Conservation (phyloP, 2,329 filamentous ascomycete species). For the Nothopassalora personata region DNA sequence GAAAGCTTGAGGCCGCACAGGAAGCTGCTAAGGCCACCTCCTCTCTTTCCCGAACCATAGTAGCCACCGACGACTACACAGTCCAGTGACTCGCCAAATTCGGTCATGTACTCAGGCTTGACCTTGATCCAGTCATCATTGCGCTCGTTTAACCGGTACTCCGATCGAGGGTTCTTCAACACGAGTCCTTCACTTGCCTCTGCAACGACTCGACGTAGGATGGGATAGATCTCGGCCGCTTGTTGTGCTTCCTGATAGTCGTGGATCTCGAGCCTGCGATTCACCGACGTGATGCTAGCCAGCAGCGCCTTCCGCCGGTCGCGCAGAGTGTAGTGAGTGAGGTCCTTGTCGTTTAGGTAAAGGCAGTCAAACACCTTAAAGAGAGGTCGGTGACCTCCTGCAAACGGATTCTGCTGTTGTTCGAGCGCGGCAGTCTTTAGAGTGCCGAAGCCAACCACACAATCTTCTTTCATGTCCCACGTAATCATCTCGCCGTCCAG, state of each 20-base stretch:
- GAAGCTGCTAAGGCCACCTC: conserved; percentile 77
- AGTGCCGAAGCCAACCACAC: conserved; percentile 83
- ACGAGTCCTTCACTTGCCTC: conserved; percentile 87
- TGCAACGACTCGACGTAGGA: conserved; percentile 75
- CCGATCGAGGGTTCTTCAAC: conserved; percentile 83
- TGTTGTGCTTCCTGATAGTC: conserved; percentile 60
- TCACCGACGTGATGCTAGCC: conserved; percentile 62
- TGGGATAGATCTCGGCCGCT: conserved; percentile 68
- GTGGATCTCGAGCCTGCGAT: conserved; percentile 79
- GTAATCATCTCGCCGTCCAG: conserved; percentile 98
- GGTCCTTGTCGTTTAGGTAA: conserved; percentile 71
- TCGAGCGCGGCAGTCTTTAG: conserved; percentile 84
- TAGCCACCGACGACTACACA: conserved; percentile 87
- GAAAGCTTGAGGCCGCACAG: conserved; percentile 65
- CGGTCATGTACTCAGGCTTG: conserved; percentile 96
- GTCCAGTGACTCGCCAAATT: conserved; percentile 90
- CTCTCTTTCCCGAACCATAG: conserved; percentile 80
- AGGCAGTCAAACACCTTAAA: conserved; percentile 89
- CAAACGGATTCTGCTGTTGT: conserved; percentile 68
- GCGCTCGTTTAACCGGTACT: conserved; percentile 80
- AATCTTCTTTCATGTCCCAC: conserved; percentile 83
- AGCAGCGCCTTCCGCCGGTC: conserved; percentile 74
- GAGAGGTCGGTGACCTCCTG: conserved; percentile 64
- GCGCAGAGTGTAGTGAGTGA: conserved; percentile 77
- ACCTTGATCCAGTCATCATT: conserved; percentile 98